Percentiles rank a stretch among this genome's conserved stretches.
Evolutionary conservation across 2,329 filamentous ascomycete species (phyloP).

Genomic region (Calonectria leucothoes): DNA sequence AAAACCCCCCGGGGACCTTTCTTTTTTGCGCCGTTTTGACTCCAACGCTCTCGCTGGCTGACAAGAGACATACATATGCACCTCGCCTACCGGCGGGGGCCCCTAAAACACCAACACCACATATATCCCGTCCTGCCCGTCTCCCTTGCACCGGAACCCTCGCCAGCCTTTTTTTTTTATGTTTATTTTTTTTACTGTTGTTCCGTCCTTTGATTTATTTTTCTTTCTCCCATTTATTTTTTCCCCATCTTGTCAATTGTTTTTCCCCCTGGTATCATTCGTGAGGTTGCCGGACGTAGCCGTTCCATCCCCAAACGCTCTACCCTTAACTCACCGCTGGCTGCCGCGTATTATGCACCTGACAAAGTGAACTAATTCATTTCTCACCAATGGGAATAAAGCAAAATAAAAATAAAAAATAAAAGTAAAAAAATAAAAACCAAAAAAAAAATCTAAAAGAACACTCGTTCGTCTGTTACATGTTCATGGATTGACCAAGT

Average conservation of each 20-base stretch:
- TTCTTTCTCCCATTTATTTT: neutral
- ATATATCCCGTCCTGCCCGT: neutral
- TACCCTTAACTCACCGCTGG: no score
- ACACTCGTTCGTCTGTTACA: no score
- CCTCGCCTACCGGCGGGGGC: neutral
- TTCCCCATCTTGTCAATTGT: no score
- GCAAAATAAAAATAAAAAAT: neutral
- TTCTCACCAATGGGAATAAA: no score
- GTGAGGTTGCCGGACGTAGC: no score
- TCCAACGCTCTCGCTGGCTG: neutral
- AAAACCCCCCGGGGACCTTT: neutral
- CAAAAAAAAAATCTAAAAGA: neutral
- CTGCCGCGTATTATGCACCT: neutral
- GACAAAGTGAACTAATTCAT: neutral
- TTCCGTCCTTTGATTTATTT: no score
- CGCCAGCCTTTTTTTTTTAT: neutral
- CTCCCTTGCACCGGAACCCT: neutral
- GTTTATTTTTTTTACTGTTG: neutral
- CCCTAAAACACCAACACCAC: neutral
- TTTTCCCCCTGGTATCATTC: no score
- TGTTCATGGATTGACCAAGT: neutral
- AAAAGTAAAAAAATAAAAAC: neutral
- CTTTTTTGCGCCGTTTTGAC: neutral
- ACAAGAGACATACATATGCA: slow-evolving; percentile 8
- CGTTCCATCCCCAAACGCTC: no score